phyloP scores from a whole-genome alignment of 2,329 filamentous ascomycete species.

The Venturia effusa region DNA sequence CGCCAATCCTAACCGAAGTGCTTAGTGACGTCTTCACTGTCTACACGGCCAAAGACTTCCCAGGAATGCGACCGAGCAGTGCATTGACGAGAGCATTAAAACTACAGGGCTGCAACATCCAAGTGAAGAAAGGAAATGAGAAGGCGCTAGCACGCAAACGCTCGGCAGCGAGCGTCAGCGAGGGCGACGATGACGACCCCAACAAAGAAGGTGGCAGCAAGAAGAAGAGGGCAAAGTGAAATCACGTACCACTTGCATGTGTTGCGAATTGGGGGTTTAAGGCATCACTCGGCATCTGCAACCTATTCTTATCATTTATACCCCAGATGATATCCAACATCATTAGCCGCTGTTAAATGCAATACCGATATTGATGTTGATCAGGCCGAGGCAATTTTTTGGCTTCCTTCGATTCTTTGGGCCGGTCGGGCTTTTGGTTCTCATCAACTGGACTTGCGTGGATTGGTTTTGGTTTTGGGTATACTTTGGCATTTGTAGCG shows the following conservation, averaged over 20 bases:
- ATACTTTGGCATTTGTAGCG: background rate
- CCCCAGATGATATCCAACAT: constrained; percentile 3
- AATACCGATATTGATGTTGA: background rate
- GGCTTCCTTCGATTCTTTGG: background rate
- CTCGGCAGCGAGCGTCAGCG: constrained; percentile 27
- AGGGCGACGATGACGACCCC: constrained; percentile 23
- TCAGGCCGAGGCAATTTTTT: background rate
- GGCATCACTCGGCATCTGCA: background rate
- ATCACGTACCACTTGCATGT: background rate
- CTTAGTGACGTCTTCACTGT: constrained; percentile 67
- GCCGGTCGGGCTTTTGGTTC: background rate
- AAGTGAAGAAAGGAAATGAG: constrained; percentile 78
- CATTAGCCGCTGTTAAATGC: background rate
- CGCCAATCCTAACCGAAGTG: constrained; percentile 38
- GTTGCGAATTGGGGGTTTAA: background rate
- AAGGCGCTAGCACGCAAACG: constrained; percentile 37
- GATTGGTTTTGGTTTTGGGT: background rate
- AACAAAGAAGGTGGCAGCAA: constrained; percentile 42
- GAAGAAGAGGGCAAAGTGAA: constrained; percentile 58
- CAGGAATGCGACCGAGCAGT: constrained; percentile 71
- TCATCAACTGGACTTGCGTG: background rate
- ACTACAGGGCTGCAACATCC: constrained; percentile 71
- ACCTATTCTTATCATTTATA: constrained; percentile 1
- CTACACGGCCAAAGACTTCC: constrained; percentile 77
- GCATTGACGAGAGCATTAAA: constrained; percentile 62